Percentiles rank a stretch among this genome's conserved stretches.
phyloP scores from a whole-genome alignment of 2,329 filamentous ascomycete species.

The Sphaerulina vaccinii region DNA sequence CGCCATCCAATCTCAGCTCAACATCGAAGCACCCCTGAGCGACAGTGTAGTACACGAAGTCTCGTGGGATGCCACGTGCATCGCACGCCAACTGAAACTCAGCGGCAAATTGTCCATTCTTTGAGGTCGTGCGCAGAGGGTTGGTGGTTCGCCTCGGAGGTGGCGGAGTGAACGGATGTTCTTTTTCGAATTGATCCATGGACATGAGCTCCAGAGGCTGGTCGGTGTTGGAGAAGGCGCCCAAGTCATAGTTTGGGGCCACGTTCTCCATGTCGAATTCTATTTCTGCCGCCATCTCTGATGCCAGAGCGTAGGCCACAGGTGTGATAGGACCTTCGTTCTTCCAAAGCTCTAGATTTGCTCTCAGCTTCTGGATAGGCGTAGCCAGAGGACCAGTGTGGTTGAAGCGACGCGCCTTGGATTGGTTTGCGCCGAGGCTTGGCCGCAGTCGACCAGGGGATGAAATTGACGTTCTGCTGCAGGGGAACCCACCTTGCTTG shows the following conservation, averaged over 20 bases:
- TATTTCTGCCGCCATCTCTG: conserved; percentile 1
- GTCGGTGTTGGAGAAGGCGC: neutral
- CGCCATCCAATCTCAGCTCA: conserved; percentile 15
- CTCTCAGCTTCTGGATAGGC: neutral
- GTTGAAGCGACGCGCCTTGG: conserved; percentile 2
- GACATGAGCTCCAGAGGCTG: conserved; percentile 17
- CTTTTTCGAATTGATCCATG: conserved; percentile 26
- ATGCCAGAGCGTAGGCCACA: neutral
- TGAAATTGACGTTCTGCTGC: no score
- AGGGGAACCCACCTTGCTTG: no score
- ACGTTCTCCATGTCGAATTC: conserved; percentile 10
- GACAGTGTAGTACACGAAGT: conserved; percentile 19
- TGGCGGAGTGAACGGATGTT: conserved; percentile 25
- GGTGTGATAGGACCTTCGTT: neutral
- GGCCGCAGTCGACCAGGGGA: neutral
- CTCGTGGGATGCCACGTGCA: conserved; percentile 18
- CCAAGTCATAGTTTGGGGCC: conserved; percentile 5
- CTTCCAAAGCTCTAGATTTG: conserved; percentile 4
- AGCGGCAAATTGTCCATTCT: conserved; percentile 12
- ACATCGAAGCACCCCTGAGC: conserved; percentile 20
- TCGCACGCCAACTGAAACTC: conserved; percentile 24
- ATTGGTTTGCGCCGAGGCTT: neutral
- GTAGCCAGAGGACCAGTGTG: conserved; percentile 1
- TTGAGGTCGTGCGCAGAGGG: conserved; percentile 10
- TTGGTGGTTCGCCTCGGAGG: conserved; percentile 7